These are phyloP conservation scores for Dendrothele bispora DNA, from an alignment of 768 basidiomycete species.

Conservation along the genomic window DNA sequence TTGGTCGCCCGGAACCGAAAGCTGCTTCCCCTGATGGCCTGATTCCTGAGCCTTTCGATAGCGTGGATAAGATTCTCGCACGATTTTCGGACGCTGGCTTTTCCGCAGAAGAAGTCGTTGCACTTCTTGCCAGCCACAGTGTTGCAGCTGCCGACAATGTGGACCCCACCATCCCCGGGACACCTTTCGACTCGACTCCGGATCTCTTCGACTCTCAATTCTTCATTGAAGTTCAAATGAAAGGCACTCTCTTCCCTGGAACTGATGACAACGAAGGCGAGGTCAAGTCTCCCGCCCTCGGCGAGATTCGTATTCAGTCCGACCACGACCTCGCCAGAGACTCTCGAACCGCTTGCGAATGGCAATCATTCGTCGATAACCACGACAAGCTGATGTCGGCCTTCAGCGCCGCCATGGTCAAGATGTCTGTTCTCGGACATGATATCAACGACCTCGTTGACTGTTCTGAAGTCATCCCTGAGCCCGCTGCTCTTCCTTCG, in stretches of 20 bases:
- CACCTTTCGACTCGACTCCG: conserved; percentile 46
- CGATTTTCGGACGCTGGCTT: conserved; percentile 10
- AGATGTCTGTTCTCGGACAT: conserved; percentile 42
- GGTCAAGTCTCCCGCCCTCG: conserved; percentile 14
- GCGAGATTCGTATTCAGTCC: conserved; percentile 20
- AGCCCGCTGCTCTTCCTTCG: conserved; percentile 20
- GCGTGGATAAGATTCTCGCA: conserved; percentile 9
- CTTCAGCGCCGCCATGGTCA: conserved; percentile 44
- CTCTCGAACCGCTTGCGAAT: conserved; percentile 44
- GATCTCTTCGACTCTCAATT: conserved; percentile 43
- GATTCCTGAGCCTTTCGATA: conserved; percentile 29
- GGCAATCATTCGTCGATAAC: conserved; percentile 42
- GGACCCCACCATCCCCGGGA: conserved; percentile 8
- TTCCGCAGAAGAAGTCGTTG: conserved; percentile 11
- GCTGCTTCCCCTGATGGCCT: conserved; percentile 27
- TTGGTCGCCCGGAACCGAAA: conserved; percentile 34
- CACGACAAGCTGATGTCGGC: conserved; percentile 31
- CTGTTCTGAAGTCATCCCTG: conserved; percentile 46
- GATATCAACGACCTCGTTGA: conserved; percentile 35
- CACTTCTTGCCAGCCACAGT: conserved; percentile 12
- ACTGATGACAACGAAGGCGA: conserved; percentile 12
- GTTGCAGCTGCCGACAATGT: conserved; percentile 13
- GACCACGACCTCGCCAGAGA: conserved; percentile 30
- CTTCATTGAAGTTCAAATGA: conserved; percentile 45
- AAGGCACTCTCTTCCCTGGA: conserved; percentile 40